A percentile compares a stretch with the other conserved stretches of the same genome.
Evolutionary conservation across 1,284 basidiomycete species (phyloP).

Genomic region (Lentinula novae-zelandiae): DNA sequence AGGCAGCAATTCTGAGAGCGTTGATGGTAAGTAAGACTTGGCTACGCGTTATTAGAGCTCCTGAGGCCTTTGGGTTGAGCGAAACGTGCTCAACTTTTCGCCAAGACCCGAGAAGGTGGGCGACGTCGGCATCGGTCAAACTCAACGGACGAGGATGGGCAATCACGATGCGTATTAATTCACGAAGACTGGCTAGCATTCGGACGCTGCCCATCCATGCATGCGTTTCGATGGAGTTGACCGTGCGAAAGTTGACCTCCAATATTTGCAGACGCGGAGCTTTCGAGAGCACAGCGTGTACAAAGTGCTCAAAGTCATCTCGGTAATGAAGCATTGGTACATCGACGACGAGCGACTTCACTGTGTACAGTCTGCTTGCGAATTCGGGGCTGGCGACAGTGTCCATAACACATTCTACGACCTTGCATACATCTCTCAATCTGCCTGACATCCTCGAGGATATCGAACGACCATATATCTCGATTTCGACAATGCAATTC

Average conservation of each 20-base stretch:
- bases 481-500: neutral
- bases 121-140: neutral
- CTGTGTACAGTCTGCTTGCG: neutral
- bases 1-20: neutral
- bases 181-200: neutral
- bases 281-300: neutral
- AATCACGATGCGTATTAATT: neutral
- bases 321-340: neutral
- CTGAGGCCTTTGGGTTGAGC: constrained; percentile 4
- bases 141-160: neutral
- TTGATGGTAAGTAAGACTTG: neutral
- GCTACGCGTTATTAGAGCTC: neutral
- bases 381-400: neutral
- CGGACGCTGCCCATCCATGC: neutral
- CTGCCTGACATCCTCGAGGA: neutral
- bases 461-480: neutral
- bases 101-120: neutral
- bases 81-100: neutral
- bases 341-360: neutral
- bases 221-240: neutral
- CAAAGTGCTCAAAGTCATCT: neutral
- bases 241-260: neutral
- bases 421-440: neutral
- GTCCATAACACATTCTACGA: neutral
- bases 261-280: neutral